phyloP scores from a whole-genome alignment of 306 rosid species.

The Adenanthera pavonina region DNA sequence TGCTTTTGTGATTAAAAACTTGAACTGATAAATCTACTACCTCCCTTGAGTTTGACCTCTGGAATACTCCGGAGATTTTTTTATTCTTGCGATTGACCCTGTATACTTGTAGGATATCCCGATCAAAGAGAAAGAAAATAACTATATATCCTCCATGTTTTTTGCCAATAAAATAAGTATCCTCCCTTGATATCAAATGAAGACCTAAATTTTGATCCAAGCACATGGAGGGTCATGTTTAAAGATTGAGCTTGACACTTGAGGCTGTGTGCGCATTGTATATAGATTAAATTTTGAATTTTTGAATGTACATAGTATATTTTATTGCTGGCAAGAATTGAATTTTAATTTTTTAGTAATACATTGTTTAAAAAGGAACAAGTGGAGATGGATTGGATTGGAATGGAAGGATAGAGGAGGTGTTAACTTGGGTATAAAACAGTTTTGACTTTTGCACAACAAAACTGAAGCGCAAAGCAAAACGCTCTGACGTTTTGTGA shows the following conservation, averaged over 20 bases:
- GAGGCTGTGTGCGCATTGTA: not conserved
- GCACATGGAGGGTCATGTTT: not conserved
- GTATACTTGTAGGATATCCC: too few species aligned
- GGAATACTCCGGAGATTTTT: too few species aligned
- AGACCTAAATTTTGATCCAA: not conserved
- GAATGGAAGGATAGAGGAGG: slow-evolving; percentile 50
- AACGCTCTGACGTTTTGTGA: slow-evolving; percentile 42
- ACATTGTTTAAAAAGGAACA: not conserved
- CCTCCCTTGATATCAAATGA: not conserved
- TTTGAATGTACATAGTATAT: not conserved
- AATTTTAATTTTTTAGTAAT: not conserved
- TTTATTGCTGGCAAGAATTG: not conserved
- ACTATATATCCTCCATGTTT: too few species aligned
- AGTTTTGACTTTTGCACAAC: slow-evolving; percentile 51
- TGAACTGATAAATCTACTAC: too few species aligned
- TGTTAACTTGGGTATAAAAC: slow-evolving; percentile 39
- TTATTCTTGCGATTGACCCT: too few species aligned
- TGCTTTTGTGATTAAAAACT: too few species aligned
- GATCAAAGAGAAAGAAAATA: too few species aligned
- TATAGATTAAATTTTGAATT: not conserved
- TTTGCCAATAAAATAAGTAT: too few species aligned
- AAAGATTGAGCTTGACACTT: not conserved
- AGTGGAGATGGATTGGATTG: slow-evolving; percentile 42
- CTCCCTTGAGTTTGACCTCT: too few species aligned
- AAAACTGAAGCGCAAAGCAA: slow-evolving; percentile 48